These are phyloP conservation scores for Potentilla sterilis DNA, from an alignment of 306 rosid genomes.

Conservation along the genomic window DNA sequence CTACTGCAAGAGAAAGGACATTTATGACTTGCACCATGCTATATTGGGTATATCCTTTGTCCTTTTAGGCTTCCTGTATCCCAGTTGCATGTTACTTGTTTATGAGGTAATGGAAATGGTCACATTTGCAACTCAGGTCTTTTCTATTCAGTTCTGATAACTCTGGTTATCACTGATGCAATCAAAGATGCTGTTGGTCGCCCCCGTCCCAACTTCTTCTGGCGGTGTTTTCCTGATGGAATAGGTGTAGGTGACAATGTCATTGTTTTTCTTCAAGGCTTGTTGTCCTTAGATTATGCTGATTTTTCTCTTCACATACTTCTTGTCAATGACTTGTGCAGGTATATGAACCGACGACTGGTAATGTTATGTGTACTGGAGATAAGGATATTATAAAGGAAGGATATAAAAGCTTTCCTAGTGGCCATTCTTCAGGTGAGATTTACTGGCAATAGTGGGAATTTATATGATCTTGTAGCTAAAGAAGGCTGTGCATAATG, in stretches of 20 bases:
- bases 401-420: slow-evolving; percentile 61
- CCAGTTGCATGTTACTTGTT: background rate
- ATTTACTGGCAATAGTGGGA: background rate
- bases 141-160: slow-evolving; percentile 37
- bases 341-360: slow-evolving; percentile 30
- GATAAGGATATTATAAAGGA: slow-evolving; percentile 30
- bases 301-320: background rate
- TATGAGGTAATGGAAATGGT: background rate
- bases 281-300: slow-evolving; percentile 1
- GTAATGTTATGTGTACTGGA: slow-evolving; percentile 41
- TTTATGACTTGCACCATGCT: slow-evolving; percentile 53
- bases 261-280: background rate
- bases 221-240: slow-evolving; percentile 49
- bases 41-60: slow-evolving; percentile 31
- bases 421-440: slow-evolving; percentile 59
- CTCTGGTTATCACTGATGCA: slow-evolving; percentile 54
- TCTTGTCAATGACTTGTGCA: slow-evolving; percentile 9
- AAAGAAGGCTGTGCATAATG: slow-evolving; percentile 6
- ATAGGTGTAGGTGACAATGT: slow-evolving; percentile 32
- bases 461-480: background rate
- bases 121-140: slow-evolving; percentile 31
- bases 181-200: slow-evolving; percentile 60
- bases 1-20: slow-evolving; percentile 37
- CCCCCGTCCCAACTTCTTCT: slow-evolving; percentile 51
- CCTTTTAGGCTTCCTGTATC: background rate